Evolutionary conservation across 257 asterid genomes (phyloP).

Genomic region (Primulina eburnea): DNA sequence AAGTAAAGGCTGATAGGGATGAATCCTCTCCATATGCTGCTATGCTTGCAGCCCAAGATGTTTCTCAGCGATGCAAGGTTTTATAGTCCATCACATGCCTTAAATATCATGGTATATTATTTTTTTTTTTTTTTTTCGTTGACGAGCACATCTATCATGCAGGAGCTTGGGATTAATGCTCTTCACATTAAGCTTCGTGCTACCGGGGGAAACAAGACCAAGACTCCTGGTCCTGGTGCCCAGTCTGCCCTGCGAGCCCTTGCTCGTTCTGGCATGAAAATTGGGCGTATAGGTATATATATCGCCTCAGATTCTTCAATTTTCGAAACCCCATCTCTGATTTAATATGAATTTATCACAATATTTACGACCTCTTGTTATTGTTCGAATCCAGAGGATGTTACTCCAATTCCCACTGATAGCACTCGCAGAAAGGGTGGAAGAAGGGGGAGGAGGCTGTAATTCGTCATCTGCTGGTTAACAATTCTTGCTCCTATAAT

Average conservation of each 20-base stretch:
- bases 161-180: constrained; percentile 85
- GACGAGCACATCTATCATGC: background rate
- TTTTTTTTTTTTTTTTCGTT: background rate
- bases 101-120: background rate
- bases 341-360: background rate
- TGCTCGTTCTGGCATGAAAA: constrained; percentile 82
- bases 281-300: constrained; percentile 80
- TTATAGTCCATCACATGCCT: background rate
- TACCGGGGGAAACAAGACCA: constrained; percentile 90
- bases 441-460: constrained; percentile 60
- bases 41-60: constrained; percentile 96
- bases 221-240: constrained; percentile 72
- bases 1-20: constrained; percentile 92
- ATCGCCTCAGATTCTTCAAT: background rate
- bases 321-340: background rate
- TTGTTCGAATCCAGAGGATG: constrained; percentile 59
- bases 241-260: no score
- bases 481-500: background rate
- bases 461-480: constrained; percentile 2
- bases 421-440: constrained; percentile 71
- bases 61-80: constrained; percentile 90
- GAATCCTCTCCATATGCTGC: constrained; percentile 97
- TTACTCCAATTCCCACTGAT: constrained; percentile 88
- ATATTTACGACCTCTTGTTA: background rate
- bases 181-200: constrained; percentile 91